Base-by-base conservation (phyloP, 108 stramenopile genomes). In the Cyclotella choctawhatcheeana region DNA sequence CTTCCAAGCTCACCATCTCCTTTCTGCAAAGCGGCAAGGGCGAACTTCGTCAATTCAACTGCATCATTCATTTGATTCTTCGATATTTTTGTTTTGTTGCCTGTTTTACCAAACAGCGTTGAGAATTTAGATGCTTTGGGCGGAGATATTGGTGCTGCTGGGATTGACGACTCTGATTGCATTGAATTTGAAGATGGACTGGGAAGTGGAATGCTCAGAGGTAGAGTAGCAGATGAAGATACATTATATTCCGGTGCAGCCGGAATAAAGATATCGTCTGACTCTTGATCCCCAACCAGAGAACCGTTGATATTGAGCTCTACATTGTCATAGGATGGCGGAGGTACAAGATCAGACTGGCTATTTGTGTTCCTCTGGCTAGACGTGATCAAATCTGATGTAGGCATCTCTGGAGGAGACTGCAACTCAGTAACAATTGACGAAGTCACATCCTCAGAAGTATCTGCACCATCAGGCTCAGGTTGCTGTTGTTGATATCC, bases 41-140 rank as follows among this genome's bases (percentile, higher is more conserved):
- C 93, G 67, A 94, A 94, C 54, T 71, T 78, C 14, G 93, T 92
- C 60, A 94, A 66, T 75, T 94, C 93, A 45, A 67, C 82, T 20
- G 91, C 93, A 82, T 94, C 93, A 33, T 77, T 81, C 48, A 94
- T 56, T 69, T 86, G 73, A 37, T 75, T 84, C 58, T 89, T 93
- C 32, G 87, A 74, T 16, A 76, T 56, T 60, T 85, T 85, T 18
- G 18, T 71, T 48, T 16, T 45, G 26, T 54, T 60, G n/a, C n/a
- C n/a, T 25, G 64, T 50, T 64, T 59, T 73, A 20, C 63, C 54
- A 45, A 63, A 63, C 8, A 66, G n/a, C n/a, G n/a, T 20, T 29
- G 70, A 65, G 29, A 69, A 76, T 10, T 76, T 70, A 4, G 61
- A 67, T 2, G 71, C 37, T 16, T 74, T 75, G 25, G 91, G 75